These are phyloP conservation scores for Kalaharituber pfeilii DNA, from an alignment of 2,329 filamentous ascomycete genomes.

Conservation along the genomic window DNA sequence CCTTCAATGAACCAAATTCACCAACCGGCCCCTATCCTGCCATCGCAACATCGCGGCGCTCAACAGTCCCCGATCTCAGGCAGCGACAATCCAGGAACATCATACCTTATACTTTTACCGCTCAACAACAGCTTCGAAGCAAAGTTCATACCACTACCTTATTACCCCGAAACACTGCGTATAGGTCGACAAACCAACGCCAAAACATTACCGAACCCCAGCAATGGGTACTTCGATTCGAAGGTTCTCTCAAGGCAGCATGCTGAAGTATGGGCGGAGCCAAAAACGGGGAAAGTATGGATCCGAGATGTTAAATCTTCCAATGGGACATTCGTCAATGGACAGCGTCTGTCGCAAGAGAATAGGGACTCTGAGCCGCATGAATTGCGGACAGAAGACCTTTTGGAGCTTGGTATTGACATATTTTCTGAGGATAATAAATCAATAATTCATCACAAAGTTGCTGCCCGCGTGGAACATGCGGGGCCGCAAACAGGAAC, in stretches of 20 bases:
- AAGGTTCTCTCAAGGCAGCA: constrained; percentile 94
- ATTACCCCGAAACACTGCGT: constrained; percentile 77
- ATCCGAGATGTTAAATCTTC: constrained; percentile 97
- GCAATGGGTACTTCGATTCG: constrained; percentile 94
- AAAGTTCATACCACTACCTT: constrained; percentile 88
- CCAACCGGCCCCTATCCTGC: constrained; percentile 43
- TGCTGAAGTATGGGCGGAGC: constrained; percentile 83
- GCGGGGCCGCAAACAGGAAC: constrained; percentile 55
- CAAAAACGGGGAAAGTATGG: constrained; percentile 63
- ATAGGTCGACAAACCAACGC: constrained; percentile 95
- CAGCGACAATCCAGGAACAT: constrained; percentile 43
- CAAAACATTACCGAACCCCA: constrained; percentile 76
- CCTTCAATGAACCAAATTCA: constrained; percentile 47
- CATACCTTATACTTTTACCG: constrained; percentile 64
- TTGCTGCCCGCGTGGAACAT: constrained; percentile 90
- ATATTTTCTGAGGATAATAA: constrained; percentile 98
- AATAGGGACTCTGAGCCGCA: constrained; percentile 94
- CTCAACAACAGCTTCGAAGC: constrained; percentile 94
- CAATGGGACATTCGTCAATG: constrained; percentile 96
- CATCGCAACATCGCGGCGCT: constrained; percentile 48
- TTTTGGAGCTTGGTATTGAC: constrained; percentile 88
- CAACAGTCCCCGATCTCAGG: constrained; percentile 29
- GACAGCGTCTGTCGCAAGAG: constrained; percentile 71
- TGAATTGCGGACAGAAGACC: constrained; percentile 78
- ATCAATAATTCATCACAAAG: constrained; percentile 95